These are phyloP conservation scores for Kockiozyma suomiensis DNA, from an alignment of 805 yeast genomes.

Conservation along the genomic window DNA sequence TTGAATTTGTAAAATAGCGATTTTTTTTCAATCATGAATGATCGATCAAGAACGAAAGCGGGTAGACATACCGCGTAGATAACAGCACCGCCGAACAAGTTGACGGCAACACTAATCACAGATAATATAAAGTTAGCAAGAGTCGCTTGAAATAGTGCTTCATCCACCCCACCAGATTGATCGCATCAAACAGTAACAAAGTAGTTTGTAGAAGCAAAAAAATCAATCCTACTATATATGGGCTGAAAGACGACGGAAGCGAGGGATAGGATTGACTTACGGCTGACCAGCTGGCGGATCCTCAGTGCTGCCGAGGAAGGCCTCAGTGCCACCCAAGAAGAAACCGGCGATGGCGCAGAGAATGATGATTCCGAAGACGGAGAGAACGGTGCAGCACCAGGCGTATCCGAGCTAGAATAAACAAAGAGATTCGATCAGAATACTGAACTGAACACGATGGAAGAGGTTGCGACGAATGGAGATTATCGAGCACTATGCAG, in stretches of 20 bases:
- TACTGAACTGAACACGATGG: background rate
- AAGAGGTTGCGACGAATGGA: background rate
- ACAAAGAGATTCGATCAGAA: background rate
- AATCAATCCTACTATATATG: too few relatives aligned
- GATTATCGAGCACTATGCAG: background rate
- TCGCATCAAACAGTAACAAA: background rate
- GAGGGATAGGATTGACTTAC: constrained; percentile 41
- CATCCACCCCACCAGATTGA: background rate
- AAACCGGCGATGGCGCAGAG: constrained; percentile 81
- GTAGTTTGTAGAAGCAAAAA: background rate
- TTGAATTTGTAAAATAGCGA: too few relatives aligned
- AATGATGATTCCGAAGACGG: constrained; percentile 89
- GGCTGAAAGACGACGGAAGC: background rate
- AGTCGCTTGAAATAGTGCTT: background rate
- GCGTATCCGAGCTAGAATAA: constrained; percentile 50
- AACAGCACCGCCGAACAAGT: constrained; percentile 85
- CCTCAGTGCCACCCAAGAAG: constrained; percentile 79
- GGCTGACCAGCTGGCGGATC: constrained; percentile 94
- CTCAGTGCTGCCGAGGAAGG: constrained; percentile 86
- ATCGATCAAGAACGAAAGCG: too few relatives aligned
- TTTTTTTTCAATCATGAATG: too few relatives aligned
- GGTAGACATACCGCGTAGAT: constrained; percentile 57
- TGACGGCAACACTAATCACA: constrained; percentile 68
- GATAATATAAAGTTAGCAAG: background rate
- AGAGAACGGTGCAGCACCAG: constrained; percentile 91